phyloP scores from a whole-genome alignment of 768 basidiomycete genomes.

The Hemileccinum rubropunctum region DNA sequence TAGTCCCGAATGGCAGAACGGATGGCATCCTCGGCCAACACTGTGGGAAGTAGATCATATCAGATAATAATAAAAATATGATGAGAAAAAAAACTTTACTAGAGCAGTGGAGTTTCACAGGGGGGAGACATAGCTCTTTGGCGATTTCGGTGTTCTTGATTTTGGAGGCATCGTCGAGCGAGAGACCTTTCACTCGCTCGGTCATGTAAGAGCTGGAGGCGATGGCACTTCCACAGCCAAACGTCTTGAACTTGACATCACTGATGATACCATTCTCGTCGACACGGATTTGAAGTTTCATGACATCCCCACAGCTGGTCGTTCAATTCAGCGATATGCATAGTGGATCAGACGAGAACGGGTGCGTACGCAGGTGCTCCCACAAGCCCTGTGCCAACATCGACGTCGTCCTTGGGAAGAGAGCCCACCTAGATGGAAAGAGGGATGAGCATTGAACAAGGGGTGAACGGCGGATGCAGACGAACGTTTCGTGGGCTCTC shows the following conservation, averaged over 20 bases:
- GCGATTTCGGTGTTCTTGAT: conserved; percentile 99
- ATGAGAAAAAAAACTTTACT: conserved; percentile 53
- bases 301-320: conserved; percentile 90
- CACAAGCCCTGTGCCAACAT: conserved; percentile 97
- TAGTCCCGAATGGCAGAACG: conserved; percentile 98
- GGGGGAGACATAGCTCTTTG: conserved; percentile 91
- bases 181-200: conserved; percentile 93
- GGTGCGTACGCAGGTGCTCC: conserved; percentile 88
- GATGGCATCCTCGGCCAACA: conserved; percentile 98
- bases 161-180: conserved; percentile 89
- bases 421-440: conserved; percentile 76
- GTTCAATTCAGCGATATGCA: conserved; percentile 15
- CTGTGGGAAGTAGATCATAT: conserved; percentile 39
- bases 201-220: conserved; percentile 99
- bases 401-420: conserved; percentile 83
- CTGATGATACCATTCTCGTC: conserved; percentile 93
- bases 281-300: conserved; percentile 99
- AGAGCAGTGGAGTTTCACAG: conserved; percentile 94
- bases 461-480: conserved; percentile 35
- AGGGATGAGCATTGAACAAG: conserved; percentile 50
- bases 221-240: conserved; percentile 97
- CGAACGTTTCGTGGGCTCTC: conserved; percentile 95
- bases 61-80: conserved; percentile 14
- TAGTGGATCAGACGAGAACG: conserved; percentile 1
- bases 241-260: conserved; percentile 99